These are phyloP conservation scores for Orbilia oligospora DNA, from an alignment of 2,329 filamentous ascomycete species.

Conservation along the genomic window DNA sequence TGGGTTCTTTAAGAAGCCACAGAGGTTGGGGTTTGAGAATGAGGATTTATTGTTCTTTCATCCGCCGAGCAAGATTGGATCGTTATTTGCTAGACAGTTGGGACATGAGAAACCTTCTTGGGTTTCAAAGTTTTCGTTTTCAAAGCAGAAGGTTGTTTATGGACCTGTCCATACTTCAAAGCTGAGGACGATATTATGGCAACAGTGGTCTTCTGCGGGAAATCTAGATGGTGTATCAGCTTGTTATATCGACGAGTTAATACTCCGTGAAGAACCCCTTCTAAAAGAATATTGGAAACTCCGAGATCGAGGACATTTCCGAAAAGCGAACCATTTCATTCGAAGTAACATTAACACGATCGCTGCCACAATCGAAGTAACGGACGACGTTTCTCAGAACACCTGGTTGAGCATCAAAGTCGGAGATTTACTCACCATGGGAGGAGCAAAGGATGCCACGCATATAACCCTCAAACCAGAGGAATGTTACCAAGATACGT, in stretches of 20 bases:
- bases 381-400: conserved; percentile 67
- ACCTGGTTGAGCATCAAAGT: conserved; percentile 67
- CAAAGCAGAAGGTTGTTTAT: conserved; percentile 64
- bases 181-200: conserved; percentile 71
- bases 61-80: conserved; percentile 55
- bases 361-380: conserved; percentile 67
- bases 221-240: conserved; percentile 70
- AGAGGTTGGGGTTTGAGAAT: conserved; percentile 63
- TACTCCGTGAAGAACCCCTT: conserved; percentile 68
- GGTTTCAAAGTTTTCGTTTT: conserved; percentile 60
- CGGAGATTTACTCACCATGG: conserved; percentile 68
- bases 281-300: conserved; percentile 67
- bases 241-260: conserved; percentile 71
- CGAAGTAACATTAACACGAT: conserved; percentile 67
- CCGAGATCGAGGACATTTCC: conserved; percentile 68
- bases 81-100: conserved; percentile 32
- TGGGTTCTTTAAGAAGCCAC: conserved; percentile 60
- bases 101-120: conserved; percentile 29
- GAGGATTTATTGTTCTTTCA: conserved; percentile 67
- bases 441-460: conserved; percentile 68
- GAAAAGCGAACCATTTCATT: conserved; percentile 68
- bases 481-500: conserved; percentile 69
- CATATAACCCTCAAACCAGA: conserved; percentile 67
- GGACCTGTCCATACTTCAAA: conserved; percentile 69
- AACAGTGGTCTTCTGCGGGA: conserved; percentile 69